Evolutionary conservation across 2,329 filamentous ascomycete genomes (phyloP).

Genomic region (Penicillium griseofulvum): DNA sequence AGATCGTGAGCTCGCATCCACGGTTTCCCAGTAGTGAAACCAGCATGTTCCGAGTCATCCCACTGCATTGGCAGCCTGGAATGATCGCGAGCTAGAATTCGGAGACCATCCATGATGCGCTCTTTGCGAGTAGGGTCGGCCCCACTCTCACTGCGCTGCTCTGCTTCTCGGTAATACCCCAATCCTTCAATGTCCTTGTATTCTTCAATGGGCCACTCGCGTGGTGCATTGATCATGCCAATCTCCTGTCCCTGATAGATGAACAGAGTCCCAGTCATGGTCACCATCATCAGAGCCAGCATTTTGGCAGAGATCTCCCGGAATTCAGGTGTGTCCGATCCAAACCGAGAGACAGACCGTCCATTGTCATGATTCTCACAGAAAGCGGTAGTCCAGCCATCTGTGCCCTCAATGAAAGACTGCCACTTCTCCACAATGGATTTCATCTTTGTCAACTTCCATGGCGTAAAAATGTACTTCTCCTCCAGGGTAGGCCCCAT

Average conservation of each 20-base stretch:
- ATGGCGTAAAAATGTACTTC: conserved; percentile 46
- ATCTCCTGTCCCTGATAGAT: conserved; percentile 62
- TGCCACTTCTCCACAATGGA: conserved; percentile 52
- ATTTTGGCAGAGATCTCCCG: conserved; percentile 53
- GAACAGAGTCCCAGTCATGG: conserved; percentile 55
- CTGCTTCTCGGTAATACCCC: conserved; percentile 47
- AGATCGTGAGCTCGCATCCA: conserved; percentile 61
- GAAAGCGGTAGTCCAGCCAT: conserved; percentile 59
- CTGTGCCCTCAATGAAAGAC: conserved; percentile 48
- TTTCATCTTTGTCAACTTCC: conserved; percentile 52
- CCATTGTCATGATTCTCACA: conserved; percentile 65
- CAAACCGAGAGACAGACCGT: conserved; percentile 55
- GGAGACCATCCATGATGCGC: conserved; percentile 39
- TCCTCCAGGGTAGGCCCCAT: conserved; percentile 50
- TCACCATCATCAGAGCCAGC: conserved; percentile 50
- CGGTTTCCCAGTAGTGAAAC: conserved; percentile 58
- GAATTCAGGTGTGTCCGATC: conserved; percentile 48
- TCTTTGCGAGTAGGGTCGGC: conserved; percentile 12
- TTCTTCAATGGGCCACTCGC: conserved; percentile 49
- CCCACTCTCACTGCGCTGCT: conserved; percentile 34
- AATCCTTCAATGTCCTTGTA: conserved; percentile 45
- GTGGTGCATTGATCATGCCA: conserved; percentile 57
- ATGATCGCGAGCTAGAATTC: conserved; percentile 59
- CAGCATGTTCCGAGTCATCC: conserved; percentile 55
- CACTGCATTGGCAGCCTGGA: conserved; percentile 68